Conservation (phyloP, 768 basidiomycete genomes). For the Fomitopsis serialis region DNA sequence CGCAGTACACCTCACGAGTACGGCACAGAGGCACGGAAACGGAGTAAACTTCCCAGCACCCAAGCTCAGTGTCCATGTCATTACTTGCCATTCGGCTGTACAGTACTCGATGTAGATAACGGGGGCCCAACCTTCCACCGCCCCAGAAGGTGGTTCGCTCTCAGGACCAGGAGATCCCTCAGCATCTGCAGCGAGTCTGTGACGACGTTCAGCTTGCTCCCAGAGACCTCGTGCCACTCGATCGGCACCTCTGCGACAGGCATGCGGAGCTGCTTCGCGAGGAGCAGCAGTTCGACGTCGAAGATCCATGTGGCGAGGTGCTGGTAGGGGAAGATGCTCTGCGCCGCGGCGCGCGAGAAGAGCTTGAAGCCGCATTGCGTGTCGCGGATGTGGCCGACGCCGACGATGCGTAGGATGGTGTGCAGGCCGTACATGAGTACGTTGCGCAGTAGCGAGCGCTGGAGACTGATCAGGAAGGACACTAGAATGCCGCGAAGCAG, state of each 20-base stretch:
- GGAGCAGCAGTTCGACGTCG: constrained; percentile 87
- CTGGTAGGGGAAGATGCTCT: constrained; percentile 78
- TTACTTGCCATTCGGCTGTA: not conserved
- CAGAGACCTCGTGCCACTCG: constrained; percentile 90
- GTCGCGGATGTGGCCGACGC: constrained; percentile 86
- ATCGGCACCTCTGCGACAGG: constrained; percentile 85
- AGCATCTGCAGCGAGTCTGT: constrained; percentile 88
- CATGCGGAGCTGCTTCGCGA: constrained; percentile 73
- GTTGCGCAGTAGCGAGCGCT: constrained; percentile 88
- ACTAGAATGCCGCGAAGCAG: not conserved
- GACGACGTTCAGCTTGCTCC: constrained; percentile 86
- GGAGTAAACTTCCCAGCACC: no score
- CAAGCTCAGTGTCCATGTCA: not conserved
- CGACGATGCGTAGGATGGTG: constrained; percentile 81
- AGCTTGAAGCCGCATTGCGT: constrained; percentile 98
- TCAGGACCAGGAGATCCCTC: constrained; percentile 75
- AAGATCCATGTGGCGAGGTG: constrained; percentile 94
- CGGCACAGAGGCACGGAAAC: no score
- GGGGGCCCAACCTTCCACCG: constrained; percentile 46
- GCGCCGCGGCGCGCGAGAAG: constrained; percentile 79
- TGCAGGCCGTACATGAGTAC: constrained; percentile 93
- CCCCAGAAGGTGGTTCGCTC: constrained; percentile 76
- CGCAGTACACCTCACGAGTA: no score
- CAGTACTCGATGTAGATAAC: not conserved
- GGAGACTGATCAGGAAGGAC: not conserved